phyloP scores from a whole-genome alignment of 257 asterid species.

The Verbena officinalis region DNA sequence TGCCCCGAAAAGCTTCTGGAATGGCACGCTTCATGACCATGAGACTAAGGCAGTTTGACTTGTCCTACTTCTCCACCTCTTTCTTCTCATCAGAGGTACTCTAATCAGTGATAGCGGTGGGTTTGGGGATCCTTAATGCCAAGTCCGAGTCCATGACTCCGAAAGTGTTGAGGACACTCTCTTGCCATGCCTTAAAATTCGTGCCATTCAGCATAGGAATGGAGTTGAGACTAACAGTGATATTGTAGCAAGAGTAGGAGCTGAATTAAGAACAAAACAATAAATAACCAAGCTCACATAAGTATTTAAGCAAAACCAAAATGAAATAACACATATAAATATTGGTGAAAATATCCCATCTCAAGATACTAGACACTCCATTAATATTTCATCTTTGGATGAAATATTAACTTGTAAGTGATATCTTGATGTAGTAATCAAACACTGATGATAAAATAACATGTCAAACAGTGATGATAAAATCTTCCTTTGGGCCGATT shows the following conservation, averaged over 20 bases:
- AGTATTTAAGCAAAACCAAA: background rate
- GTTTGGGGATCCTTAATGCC: background rate
- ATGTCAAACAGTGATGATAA: too few relatives aligned
- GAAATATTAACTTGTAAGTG: too few relatives aligned
- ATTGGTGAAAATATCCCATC: too few relatives aligned
- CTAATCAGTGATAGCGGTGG: background rate
- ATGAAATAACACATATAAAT: too few relatives aligned
- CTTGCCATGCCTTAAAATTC: conserved; percentile 1
- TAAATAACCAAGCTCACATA: background rate
- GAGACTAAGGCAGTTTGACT: background rate
- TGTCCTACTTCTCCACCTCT: background rate
- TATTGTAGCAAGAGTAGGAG: background rate
- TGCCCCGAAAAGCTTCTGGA: conserved; percentile 4
- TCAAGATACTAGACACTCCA: too few relatives aligned
- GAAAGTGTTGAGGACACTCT: background rate
- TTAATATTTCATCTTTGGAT: too few relatives aligned
- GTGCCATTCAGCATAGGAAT: conserved; percentile 13
- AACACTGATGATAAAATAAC: too few relatives aligned
- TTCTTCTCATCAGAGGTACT: background rate
- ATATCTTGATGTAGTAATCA: too few relatives aligned
- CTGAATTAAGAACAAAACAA: background rate
- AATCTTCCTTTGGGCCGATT: too few relatives aligned
- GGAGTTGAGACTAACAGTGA: background rate
- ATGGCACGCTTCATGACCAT: conserved; percentile 3
- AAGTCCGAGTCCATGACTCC: conserved; percentile 2